Base-by-base conservation (phyloP, 2,329 filamentous ascomycete species). In the Pseudogymnoascus sp. region DNA sequence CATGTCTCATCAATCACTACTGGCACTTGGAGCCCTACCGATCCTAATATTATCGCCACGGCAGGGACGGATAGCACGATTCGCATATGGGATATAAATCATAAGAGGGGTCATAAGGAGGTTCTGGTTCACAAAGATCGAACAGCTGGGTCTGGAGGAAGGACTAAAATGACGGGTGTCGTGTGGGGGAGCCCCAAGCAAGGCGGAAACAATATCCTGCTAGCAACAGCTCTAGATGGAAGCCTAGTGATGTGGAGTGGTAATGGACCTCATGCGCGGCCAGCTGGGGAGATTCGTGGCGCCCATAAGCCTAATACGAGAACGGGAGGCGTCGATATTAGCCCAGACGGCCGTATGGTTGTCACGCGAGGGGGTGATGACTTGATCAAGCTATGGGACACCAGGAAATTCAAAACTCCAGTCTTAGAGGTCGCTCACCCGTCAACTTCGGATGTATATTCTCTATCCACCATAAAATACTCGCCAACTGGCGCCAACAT, bases 71-170 rank as follows among this genome's bases (percentile, higher is more conserved):
- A 99, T 74, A 97, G 93, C 73, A 99, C 95, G 1, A 77, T 99
- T 66, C 86, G 95, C 63, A 96, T 99, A 72, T 99, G 95, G 95
- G 93, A 99, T 73, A 84, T 96, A 69, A 97, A 96, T 75, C 88
- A 93, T 70, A 90, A 92, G 71, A 86, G 93, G 67, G 86, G 86
- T 63, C 95, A 99, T 74, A 96, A 91, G 74, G 90, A 97, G 60
- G 89, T 99, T 13, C 89, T 99, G 66, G 93, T 97, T 19, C 93
- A 97, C 80, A 97, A 97, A 76, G 97, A 93, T 7, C 91, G 86
- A 72, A 88, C 88, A n/a, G 85, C 89, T 7, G 95, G 93, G 0
- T 89, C 89, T 50, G 95, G 92, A 26, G 95, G 95, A 11, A 86
- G 95, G 72, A 95, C 91, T 35, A 87, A 93, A 72, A 96, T 99